Base-by-base conservation (phyloP, 2,329 filamentous ascomycete species). In the Beauveria sp. region DNA sequence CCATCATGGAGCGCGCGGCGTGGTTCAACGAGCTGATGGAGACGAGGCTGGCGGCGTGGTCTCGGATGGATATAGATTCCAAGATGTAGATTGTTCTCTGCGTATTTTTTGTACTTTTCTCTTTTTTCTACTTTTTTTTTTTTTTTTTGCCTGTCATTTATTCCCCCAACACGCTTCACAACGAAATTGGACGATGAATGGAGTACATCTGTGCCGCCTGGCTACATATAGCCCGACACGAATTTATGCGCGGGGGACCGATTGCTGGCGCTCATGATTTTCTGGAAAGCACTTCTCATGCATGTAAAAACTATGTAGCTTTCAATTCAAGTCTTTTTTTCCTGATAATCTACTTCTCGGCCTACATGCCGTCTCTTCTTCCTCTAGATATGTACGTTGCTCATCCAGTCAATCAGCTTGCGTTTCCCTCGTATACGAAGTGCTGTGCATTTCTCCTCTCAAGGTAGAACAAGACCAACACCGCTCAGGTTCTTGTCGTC, bases 381-480 rank as follows among this genome's bases (percentile, higher is more conserved):
- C 7, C 16, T 59, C n/a, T 40, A 34, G 28, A 24, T 49, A 45
- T 45, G 12, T 51, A 40, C 30, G 20, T 38, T 9, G 18, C 42
- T 20, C 10, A 3, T 28, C 16, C 9, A 28, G 10, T 54, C 5
- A 50, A 20, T 14, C 40, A n/a, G 26, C 28, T 16, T 46, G 38
- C 34, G 9, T n/a, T 26, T 57, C n/a, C 24, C 75, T 24, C 22
- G 22, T 24, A 24, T 24, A 24, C 22, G 22, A 24, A 24, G 22
- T 24, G 22, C 22, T 24, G 22, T 24, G 22, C 22, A 24, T 24
- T 24, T 24, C 22, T 24, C 22, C 22, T 24, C 22, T 66, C 72
- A 79, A 53, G 79, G 78, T 86, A 96, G 92, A 26, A 96, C 91
- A 70, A 96, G 84, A 45, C 95, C 95, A 63, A 99, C 86, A 1